phyloP scores from a whole-genome alignment of 257 asterid genomes.

The Sherardia arvensis region DNA sequence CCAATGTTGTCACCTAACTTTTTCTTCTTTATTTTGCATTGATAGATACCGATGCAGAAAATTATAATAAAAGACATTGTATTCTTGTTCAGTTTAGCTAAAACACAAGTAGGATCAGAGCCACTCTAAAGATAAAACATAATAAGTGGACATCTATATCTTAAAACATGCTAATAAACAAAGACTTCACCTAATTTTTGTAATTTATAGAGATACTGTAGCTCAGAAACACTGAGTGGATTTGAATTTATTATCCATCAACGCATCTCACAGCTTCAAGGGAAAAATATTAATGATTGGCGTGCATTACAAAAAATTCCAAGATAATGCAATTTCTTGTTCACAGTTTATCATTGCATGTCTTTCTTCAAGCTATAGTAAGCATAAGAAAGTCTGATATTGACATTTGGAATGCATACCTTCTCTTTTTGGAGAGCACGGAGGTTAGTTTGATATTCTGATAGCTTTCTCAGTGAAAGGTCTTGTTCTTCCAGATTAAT shows the following conservation, averaged over 20 bases:
- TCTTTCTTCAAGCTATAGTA: not conserved
- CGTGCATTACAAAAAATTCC: not conserved
- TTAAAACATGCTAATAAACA: not conserved
- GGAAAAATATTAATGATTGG: not conserved
- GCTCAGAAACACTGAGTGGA: not conserved
- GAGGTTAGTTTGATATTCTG: conserved; percentile 66
- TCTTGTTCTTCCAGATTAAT: conserved; percentile 61
- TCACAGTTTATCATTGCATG: not conserved
- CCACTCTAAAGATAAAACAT: not conserved
- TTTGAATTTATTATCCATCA: not conserved
- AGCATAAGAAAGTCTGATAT: not conserved
- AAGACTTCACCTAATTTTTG: not conserved
- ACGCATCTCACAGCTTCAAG: not conserved
- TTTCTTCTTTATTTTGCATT: not conserved
- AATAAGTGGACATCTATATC: not conserved
- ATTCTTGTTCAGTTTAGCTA: too few species aligned
- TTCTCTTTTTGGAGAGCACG: conserved; percentile 75
- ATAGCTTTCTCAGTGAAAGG: conserved; percentile 72
- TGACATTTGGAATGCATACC: conserved; percentile 30
- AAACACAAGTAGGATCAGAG: not conserved
- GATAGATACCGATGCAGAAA: not conserved
- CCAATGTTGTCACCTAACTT: not conserved
- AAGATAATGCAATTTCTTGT: not conserved
- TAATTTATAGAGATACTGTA: too few species aligned
- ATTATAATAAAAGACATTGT: too few species aligned